Conservation (phyloP, 1,284 basidiomycete species). For the Malassezia sympodialis region DNA sequence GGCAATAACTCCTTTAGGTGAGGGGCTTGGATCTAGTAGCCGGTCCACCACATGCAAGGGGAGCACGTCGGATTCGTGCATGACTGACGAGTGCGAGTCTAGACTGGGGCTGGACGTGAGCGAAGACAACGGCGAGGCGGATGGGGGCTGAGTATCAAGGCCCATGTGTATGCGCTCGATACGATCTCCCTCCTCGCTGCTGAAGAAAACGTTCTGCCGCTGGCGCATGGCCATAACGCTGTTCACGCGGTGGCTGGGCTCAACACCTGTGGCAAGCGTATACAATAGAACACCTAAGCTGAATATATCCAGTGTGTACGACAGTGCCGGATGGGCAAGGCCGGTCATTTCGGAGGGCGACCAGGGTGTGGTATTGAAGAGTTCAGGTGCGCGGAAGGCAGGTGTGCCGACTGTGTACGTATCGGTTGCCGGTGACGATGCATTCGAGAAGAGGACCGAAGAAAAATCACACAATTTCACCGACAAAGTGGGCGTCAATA, state of each 20-base stretch:
- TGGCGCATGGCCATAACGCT: constrained; percentile 42
- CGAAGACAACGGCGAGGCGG: not conserved
- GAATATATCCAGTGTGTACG: constrained; percentile 40
- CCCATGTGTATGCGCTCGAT: constrained; percentile 22
- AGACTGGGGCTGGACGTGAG: not conserved
- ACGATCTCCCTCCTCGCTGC: constrained; percentile 41
- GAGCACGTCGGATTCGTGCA: not conserved
- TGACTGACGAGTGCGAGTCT: not conserved
- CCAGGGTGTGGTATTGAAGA: constrained; percentile 29
- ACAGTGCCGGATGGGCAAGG: constrained; percentile 29
- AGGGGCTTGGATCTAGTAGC: not conserved
- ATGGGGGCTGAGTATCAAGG: not conserved
- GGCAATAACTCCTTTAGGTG: not conserved
- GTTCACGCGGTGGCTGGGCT: constrained; percentile 33
- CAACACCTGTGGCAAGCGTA: constrained; percentile 36
- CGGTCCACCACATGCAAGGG: not conserved
- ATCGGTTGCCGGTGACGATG: constrained; percentile 31
- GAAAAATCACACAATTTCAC: constrained; percentile 46
- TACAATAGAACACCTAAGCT: constrained; percentile 42
- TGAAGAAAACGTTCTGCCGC: constrained; percentile 38
- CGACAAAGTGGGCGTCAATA: constrained; percentile 30
- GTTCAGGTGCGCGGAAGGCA: constrained; percentile 42
- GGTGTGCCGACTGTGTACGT: constrained; percentile 41
- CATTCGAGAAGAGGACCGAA: constrained; percentile 41
- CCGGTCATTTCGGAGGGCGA: constrained; percentile 33